Evolutionary conservation across 257 asterid species (phyloP), one percentile per base, ranked within the genome.

Genomic region (Hygrophila difformis): DNA sequence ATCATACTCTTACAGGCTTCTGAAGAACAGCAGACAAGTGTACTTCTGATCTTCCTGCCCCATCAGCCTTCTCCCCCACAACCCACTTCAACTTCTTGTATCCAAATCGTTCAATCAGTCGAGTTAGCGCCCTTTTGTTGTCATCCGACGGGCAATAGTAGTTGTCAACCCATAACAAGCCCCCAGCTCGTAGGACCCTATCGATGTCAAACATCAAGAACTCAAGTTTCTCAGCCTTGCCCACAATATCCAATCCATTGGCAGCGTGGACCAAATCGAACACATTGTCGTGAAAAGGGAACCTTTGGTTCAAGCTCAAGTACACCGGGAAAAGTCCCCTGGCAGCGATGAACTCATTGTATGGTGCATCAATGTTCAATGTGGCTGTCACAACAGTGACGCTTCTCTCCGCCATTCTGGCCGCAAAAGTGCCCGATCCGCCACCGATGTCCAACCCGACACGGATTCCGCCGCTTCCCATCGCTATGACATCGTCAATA

Each of bases 181-280:
- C n/a, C n/a, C n/a, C n/a, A n/a, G n/a, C n/a, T n/a, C n/a, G n/a
- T n/a, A n/a, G n/a, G n/a, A n/a, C n/a, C n/a, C n/a, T n/a, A 49
- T 86, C 94, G 2, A 82, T 61, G 52, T 86, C 96, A 61, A 86
- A 86, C 85, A 86, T 70, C 88, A 86, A 69, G 73, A 86, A 82
- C 78, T 86, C 94, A 48, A 86, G 39, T 31, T 79, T 82, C 72
- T 86, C 96, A 0, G 70, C 49, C 7, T 67, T 62, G 42, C 93
- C 84, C 16, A 70, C 77, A 8, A 79, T 74, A 53, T 79, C 89
- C 69, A 82, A 51, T 18, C 70, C 93, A 34, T 72, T 87, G 8
- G 71, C 80, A 36, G 69, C 82, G 17, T 63, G 96, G 39, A 79
- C 72, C 62, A 83, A 39, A 75, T 87, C 96, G 44, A 87, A 77